Conservation (phyloP, 225 moss, liverwort and hornwort genomes). For the Climacium dendroides region DNA sequence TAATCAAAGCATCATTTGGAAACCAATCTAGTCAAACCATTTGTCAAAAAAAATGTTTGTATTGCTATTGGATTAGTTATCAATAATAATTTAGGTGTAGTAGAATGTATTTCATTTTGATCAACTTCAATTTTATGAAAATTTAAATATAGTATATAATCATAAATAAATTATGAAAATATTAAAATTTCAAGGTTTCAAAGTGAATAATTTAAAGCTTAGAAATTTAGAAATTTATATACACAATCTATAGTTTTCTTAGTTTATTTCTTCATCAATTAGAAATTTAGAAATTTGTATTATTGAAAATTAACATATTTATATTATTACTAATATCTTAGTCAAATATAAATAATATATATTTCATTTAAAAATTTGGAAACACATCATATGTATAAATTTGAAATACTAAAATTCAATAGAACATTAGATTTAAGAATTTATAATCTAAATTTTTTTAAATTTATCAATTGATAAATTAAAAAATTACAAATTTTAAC, state of each 20-base stretch:
- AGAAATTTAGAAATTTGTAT: background rate
- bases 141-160: background rate
- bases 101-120: background rate
- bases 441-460: no score
- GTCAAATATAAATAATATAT: no score
- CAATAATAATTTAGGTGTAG: no score
- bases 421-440: no score
- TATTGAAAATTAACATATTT: background rate
- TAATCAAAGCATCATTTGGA: background rate
- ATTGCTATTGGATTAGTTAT: background rate
- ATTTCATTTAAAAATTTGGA: no score
- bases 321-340: no score
- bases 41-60: background rate
- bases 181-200: background rate
- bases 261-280: background rate
- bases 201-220: background rate
- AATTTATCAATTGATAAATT: no score
- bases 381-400: background rate
- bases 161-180: no score
- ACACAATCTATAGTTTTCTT: background rate
- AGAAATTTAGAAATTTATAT: no score
- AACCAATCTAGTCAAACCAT: background rate
- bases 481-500: accelerated
- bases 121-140: background rate
- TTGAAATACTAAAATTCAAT: background rate